Base-by-base conservation (phyloP, 495 filamentous ascomycete genomes). In the Talaromyces nanjingensis region DNA sequence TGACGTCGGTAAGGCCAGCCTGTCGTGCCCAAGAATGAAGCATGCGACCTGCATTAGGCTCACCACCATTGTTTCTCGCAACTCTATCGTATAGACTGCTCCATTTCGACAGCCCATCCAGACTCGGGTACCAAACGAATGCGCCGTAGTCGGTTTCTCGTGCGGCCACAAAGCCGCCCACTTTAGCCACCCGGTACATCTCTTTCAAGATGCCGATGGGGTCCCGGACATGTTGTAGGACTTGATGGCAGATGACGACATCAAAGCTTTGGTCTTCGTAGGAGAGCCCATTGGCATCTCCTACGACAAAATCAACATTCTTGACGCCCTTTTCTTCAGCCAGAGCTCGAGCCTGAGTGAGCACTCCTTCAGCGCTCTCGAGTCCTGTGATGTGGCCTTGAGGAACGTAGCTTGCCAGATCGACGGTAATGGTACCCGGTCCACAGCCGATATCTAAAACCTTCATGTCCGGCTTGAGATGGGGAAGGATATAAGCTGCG, bases 381-480 rank as follows among this genome's bases (percentile, higher is more conserved):
- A 83, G 63, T 16, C 81, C 81, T 0, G 69, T 75, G 7, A 83
- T 74, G 45, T 71, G 68, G 12, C 83, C 84, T 34, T 79, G 52
- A 0, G 81, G 77, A 1, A 82, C 78, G 39, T 75, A 69, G 1
- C 64, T 61, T 9, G 83, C 83, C 6, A 87, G 68, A 55, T 81
- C 83, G 1, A 78, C 68, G 1, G 83, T 86, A 64, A 86, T 86
- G 25, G 77, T 83, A 20, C 83, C 84, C 0, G 83, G 83, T 14
- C 84, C 83, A 68, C 84, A 86, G 54, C 84, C 84, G 31, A 86
- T 74, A 65, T 87, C 84, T 34, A 86, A 80, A 39, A 87, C 80
- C 16, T 75, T 71, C 70, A 79, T 75, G 49, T 72, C 60, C 0
- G 81, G 77, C 42, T 74, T 72, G 20, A 87, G 68, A 60, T 78